A percentile compares a stretch with the other conserved stretches of the same genome.
These are phyloP conservation scores for Castanea crenata DNA, from an alignment of 306 rosid species.

Conservation along the genomic window DNA sequence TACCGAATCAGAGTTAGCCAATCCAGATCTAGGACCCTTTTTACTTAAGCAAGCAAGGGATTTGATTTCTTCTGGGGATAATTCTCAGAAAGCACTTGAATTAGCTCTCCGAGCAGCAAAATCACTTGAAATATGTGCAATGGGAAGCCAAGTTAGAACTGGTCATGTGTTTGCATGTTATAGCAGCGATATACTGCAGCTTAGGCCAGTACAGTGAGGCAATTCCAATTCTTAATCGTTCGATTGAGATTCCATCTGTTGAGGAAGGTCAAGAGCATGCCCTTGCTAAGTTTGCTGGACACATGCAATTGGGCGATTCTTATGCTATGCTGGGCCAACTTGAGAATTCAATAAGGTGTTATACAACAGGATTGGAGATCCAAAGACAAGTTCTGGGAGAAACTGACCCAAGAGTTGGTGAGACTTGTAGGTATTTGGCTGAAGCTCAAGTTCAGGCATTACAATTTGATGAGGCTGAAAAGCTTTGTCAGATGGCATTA, in stretches of 20 bases:
- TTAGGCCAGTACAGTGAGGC: slow-evolving; percentile 71
- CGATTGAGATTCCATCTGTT: slow-evolving; percentile 60
- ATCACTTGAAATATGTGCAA: slow-evolving; percentile 52
- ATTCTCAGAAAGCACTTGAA: slow-evolving; percentile 68
- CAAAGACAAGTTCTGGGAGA: slow-evolving; percentile 78
- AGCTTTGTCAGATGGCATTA: slow-evolving; percentile 80
- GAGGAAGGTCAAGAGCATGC: slow-evolving; percentile 74
- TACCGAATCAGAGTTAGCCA: slow-evolving; percentile 33
- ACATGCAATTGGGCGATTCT: slow-evolving; percentile 95
- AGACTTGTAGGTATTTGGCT: slow-evolving; percentile 87
- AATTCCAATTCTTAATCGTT: slow-evolving; percentile 64
- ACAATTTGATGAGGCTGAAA: slow-evolving; percentile 80
- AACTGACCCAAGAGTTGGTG: slow-evolving; percentile 80
- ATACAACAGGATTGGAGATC: slow-evolving; percentile 74
- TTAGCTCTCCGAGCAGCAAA: slow-evolving; percentile 71
- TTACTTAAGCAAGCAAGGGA: slow-evolving; percentile 88
- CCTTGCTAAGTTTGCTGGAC: slow-evolving; percentile 82
- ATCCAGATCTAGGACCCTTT: slow-evolving; percentile 63
- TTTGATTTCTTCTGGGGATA: slow-evolving; percentile 65
- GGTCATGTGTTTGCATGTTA: slow-evolving; percentile 88
- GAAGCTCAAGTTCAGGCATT: slow-evolving; percentile 92
- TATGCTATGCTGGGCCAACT: slow-evolving; percentile 86
- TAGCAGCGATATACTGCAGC: slow-evolving; percentile 76
- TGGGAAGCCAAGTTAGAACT: slow-evolving; percentile 69
- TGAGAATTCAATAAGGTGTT: slow-evolving; percentile 72